Evolutionary conservation across 1,284 basidiomycete species (phyloP).

Genomic region (Cyathus olla): DNA sequence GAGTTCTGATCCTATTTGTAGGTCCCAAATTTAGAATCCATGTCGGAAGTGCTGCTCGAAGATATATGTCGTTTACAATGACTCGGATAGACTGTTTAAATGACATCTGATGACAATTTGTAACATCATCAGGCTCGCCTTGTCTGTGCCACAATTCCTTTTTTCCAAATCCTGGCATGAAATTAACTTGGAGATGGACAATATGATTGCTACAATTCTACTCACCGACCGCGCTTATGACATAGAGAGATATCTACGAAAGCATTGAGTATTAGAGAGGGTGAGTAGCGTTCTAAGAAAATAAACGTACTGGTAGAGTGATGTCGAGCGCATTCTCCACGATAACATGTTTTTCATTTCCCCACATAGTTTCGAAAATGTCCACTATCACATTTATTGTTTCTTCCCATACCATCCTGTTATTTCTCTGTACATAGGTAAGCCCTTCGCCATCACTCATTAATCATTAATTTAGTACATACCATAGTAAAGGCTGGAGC

Average conservation of each 20-base stretch:
- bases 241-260: conserved; percentile 64
- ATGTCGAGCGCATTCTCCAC: conserved; percentile 50
- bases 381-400: conserved; percentile 56
- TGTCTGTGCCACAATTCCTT: conserved; percentile 55
- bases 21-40: conserved; percentile 49
- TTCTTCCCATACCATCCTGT: conserved; percentile 67
- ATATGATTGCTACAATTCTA: background rate
- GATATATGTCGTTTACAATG: conserved; percentile 54
- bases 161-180: conserved; percentile 58
- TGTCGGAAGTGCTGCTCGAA: conserved; percentile 56
- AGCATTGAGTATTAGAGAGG: background rate
- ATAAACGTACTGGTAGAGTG: conserved; percentile 58
- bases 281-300: background rate
- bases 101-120: conserved; percentile 60
- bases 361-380: conserved; percentile 52
- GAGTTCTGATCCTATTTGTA: conserved; percentile 48
- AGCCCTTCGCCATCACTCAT: background rate
- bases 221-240: conserved; percentile 65
- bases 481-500: conserved; percentile 55
- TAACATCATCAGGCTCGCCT: conserved; percentile 51
- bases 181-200: background rate
- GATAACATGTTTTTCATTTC: conserved; percentile 35
- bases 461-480: conserved; percentile 1
- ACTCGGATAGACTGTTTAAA: conserved; percentile 67
- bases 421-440: conserved; percentile 53